These are phyloP conservation scores for Yamadazyma olivae DNA, from an alignment of 805 yeast species.

Conservation along the genomic window DNA sequence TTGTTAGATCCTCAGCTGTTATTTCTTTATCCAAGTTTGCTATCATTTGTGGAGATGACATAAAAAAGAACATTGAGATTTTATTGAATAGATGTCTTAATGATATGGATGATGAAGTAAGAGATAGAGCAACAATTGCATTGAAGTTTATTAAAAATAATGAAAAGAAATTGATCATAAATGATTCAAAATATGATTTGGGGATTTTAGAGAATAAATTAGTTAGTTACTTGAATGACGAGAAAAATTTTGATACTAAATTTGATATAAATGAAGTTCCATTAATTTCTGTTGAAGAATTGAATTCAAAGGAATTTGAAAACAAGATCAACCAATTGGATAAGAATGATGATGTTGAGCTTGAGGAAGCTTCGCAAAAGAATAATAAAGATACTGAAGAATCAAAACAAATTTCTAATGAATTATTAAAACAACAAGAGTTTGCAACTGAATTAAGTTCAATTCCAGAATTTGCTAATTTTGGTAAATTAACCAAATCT, in stretches of 20 bases:
- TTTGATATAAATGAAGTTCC: constrained; percentile 75
- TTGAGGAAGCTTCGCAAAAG: constrained; percentile 5
- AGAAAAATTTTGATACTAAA: constrained; percentile 46
- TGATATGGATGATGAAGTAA: constrained; percentile 93
- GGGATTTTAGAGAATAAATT: constrained; percentile 76
- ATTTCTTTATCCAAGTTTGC: constrained; percentile 91
- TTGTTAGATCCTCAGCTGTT: constrained; percentile 94
- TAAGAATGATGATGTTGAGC: constrained; percentile 20
- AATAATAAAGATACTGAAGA: constrained; percentile 7
- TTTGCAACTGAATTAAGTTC: constrained; percentile 66
- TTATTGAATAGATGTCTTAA: constrained; percentile 79
- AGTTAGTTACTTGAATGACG: constrained; percentile 63
- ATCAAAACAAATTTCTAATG: constrained; percentile 18
- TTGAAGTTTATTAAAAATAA: constrained; percentile 54
- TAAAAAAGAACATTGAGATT: constrained; percentile 67
- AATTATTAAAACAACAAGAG: constrained; percentile 52
- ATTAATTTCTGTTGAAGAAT: constrained; percentile 62
- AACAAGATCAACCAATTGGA: constrained; percentile 44
- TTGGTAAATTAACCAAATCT: constrained; percentile 74
- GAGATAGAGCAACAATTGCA: constrained; percentile 93
- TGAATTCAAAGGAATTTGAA: constrained; percentile 59
- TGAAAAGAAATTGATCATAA: constrained; percentile 51
- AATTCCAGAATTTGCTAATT: constrained; percentile 68
- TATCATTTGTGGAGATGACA: constrained; percentile 63
- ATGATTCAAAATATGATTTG: constrained; percentile 68